Conservation (phyloP, 805 yeast species). For the Nakazawaea wyomingensis region DNA sequence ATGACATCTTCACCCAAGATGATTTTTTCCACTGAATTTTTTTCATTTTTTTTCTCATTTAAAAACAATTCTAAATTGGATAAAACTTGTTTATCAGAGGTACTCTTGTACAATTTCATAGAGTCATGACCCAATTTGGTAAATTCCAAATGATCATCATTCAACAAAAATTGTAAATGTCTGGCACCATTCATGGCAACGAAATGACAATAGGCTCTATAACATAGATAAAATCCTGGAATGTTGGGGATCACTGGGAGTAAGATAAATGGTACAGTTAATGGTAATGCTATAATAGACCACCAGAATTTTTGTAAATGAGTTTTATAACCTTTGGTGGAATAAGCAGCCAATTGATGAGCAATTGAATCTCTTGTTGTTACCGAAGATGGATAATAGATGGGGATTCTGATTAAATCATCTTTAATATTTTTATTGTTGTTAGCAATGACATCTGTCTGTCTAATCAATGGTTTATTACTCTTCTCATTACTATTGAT, state of each 20-base stretch:
- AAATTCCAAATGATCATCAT: slow-evolving; percentile 22
- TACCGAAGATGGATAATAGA: slow-evolving; percentile 45
- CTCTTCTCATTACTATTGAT: neutral
- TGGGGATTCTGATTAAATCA: slow-evolving; percentile 33
- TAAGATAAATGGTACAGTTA: slow-evolving; percentile 74
- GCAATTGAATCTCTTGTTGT: slow-evolving; percentile 25
- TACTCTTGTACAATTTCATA: slow-evolving; percentile 18
- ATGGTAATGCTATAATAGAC: slow-evolving; percentile 61
- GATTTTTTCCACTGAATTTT: slow-evolving; percentile 34
- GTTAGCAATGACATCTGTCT: slow-evolving; percentile 3
- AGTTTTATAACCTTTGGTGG: slow-evolving; percentile 37
- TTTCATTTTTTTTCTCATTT: slow-evolving; percentile 13
- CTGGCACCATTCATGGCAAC: slow-evolving; percentile 72
- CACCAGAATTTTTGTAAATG: slow-evolving; percentile 53
- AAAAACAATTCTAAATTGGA: slow-evolving; percentile 18
- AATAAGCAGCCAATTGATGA: slow-evolving; percentile 36
- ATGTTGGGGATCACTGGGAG: slow-evolving; percentile 87
- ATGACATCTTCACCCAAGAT: slow-evolving; percentile 42
- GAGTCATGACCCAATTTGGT: slow-evolving; percentile 19
- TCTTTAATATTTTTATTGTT: slow-evolving; percentile 10
- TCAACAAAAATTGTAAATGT: slow-evolving; percentile 57
- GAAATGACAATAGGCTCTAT: slow-evolving; percentile 78
- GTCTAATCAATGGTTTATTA: neutral
- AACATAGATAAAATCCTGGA: slow-evolving; percentile 83
- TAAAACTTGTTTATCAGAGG: slow-evolving; percentile 17